These are phyloP conservation scores for Plectosphaerella plurivora DNA, from an alignment of 2,329 filamentous ascomycete genomes.

Conservation along the genomic window DNA sequence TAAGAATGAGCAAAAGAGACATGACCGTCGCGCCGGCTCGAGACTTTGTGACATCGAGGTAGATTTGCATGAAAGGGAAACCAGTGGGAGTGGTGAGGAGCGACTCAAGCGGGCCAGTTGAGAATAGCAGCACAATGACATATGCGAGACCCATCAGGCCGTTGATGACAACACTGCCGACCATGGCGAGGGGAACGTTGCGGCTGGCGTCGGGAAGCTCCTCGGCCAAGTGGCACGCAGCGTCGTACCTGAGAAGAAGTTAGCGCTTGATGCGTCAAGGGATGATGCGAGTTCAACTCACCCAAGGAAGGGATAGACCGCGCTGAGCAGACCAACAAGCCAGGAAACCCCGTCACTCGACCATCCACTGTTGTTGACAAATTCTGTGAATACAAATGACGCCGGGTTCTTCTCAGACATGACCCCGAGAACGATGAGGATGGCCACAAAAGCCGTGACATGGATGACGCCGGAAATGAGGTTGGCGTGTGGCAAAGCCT, in stretches of 20 bases:
- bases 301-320: conserved; percentile 28
- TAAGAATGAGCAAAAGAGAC: conserved; percentile 19
- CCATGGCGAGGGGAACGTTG: conserved; percentile 27
- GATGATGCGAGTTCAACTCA: conserved; percentile 8
- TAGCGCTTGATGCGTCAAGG: not conserved
- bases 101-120: conserved; percentile 29
- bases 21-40: conserved; percentile 19
- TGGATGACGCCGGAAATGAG: conserved; percentile 20
- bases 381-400: conserved; percentile 24
- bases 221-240: conserved; percentile 26
- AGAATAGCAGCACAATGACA: conserved; percentile 37
- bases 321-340: conserved; percentile 24
- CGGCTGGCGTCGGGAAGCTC: conserved; percentile 26
- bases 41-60: conserved; percentile 21
- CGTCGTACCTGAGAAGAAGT: conserved; percentile 20
- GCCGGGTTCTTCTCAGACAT: conserved; percentile 23
- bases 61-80: conserved; percentile 38
- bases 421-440: conserved; percentile 21
- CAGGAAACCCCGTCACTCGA: conserved; percentile 22
- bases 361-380: conserved; percentile 27
- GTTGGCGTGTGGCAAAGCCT: conserved; percentile 30
- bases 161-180: conserved; percentile 31
- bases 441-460: conserved; percentile 18
- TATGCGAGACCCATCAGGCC: conserved; percentile 39
- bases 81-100: conserved; percentile 34